phyloP scores from a whole-genome alignment of 73 alveolate species.

The Paramecium sonneborni region DNA sequence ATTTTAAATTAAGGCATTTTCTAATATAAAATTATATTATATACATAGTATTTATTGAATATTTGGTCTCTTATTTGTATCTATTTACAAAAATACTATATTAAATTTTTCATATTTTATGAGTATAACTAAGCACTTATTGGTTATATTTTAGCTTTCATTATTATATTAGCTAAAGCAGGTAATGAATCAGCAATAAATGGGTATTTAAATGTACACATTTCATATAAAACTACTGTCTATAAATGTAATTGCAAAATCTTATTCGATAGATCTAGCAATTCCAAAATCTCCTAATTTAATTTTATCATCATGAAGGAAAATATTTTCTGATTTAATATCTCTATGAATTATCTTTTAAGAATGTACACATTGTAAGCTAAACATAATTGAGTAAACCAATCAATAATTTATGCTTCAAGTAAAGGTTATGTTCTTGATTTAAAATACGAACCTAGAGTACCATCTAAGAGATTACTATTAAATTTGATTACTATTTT shows the following conservation, averaged over 20 bases:
- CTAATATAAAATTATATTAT: neutral
- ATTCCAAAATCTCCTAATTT: slow-evolving; percentile 74
- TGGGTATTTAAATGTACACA: slow-evolving; percentile 62
- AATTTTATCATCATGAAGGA: slow-evolving; percentile 51
- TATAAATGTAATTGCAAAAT: neutral
- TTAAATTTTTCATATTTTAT: slow-evolving; percentile 36
- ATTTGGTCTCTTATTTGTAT: slow-evolving; percentile 60
- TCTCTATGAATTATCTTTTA: slow-evolving; percentile 72
- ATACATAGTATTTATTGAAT: slow-evolving; percentile 41
- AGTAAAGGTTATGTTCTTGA: neutral
- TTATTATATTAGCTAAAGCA: slow-evolving; percentile 35
- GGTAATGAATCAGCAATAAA: slow-evolving; percentile 44
- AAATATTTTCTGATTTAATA: slow-evolving; percentile 68
- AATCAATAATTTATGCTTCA: slow-evolving; percentile 60
- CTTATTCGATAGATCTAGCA: neutral
- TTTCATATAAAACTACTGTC: slow-evolving; percentile 66
- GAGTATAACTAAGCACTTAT: slow-evolving; percentile 29
- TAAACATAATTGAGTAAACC: slow-evolving; percentile 69
- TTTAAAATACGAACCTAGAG: slow-evolving; percentile 16
- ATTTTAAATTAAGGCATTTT: neutral
- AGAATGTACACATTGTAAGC: slow-evolving; percentile 70
- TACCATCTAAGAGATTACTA: neutral
- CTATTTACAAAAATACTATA: neutral
- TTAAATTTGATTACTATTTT: slow-evolving; percentile 63
- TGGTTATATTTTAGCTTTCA: slow-evolving; percentile 46